Evolutionary conservation across 352 stramenopile species (phyloP), one percentile per base, ranked within the genome.

Genomic region (Pythium folliculosum): DNA sequence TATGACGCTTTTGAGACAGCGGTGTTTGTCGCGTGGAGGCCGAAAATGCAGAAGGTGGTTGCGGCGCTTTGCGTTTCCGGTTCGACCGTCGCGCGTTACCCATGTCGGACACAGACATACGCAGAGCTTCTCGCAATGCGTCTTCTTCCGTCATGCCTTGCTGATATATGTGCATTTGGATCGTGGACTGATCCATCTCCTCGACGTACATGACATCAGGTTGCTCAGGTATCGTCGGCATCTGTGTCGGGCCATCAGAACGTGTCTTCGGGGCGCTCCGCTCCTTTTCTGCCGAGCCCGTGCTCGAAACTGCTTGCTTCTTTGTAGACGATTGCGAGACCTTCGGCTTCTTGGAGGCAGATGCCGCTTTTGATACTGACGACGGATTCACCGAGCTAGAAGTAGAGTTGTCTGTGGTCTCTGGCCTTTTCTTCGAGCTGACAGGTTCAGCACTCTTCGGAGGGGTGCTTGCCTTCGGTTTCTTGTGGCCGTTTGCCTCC

Each of bases 131-230:
- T 19, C 83, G 57, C 19, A 88, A 65, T 5, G 85, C 85, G 44
- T 93, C 85, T 66, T 91, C 85, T 48, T 93, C 85, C 2, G 81
- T 84, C 69, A 93, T 76, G 27, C 86, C 83, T 55, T 88, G 60
- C 60, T 93, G 85, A 47, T 90, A 88, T 27, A 84, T 82, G 57
- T 88, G 78, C 52, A 89, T 69, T 19, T 76, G 53, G 16, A 73
- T 79, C 2, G 72, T 57, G 17, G 63, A 53, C 59, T 82, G 72
- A 23, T 82, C 70, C 55, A 81, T 62, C 40, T 76, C 72, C 10
- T 67, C 65, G 3, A 61, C 53, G 23, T 52, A 69, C 30, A 65
- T 56, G 43, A 35, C 13, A 16, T 60, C 53, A 25, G 53, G 35
- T 38, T 17, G 19, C 17, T 49, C 38, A 21, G 14, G 32, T 21